A percentile compares a stretch with the other conserved stretches of the same genome.
phyloP scores from a whole-genome alignment of 371 early-diverging fungal genomes.

The Mortierella sp. region DNA sequence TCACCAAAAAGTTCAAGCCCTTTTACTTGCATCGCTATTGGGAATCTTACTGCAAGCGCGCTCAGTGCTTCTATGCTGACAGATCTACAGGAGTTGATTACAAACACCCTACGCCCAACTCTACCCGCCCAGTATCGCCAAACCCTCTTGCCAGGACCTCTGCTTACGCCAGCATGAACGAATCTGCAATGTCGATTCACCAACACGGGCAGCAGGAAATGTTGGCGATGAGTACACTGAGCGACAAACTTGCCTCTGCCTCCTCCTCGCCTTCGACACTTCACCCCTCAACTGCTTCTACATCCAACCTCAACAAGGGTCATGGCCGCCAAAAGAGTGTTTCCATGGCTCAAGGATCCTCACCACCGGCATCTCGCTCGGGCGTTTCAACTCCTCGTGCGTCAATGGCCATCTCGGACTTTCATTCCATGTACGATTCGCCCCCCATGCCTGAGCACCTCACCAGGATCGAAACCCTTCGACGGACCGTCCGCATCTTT shows the following conservation, averaged over 20 bases:
- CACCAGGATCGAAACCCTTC: slow-evolving; percentile 23
- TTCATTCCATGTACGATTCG: slow-evolving; percentile 40
- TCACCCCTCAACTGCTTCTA: slow-evolving; percentile 35
- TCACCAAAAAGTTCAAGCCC: slow-evolving; percentile 55
- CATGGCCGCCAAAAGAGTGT: slow-evolving; percentile 34
- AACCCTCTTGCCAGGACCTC: slow-evolving; percentile 31
- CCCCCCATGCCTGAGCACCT: slow-evolving; percentile 46
- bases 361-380: slow-evolving; percentile 12
- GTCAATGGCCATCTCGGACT: slow-evolving; percentile 44
- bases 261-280: slow-evolving; percentile 18
- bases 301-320: slow-evolving; percentile 7
- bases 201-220: slow-evolving; percentile 43
- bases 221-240: slow-evolving; percentile 29
- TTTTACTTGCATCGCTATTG: slow-evolving; percentile 50
- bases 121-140: slow-evolving; percentile 73
- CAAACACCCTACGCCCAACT: slow-evolving; percentile 33
- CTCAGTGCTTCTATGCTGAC: slow-evolving; percentile 66
- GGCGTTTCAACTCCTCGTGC: slow-evolving; percentile 28
- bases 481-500: slow-evolving; percentile 32
- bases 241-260: slow-evolving; percentile 14
- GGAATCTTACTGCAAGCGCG: slow-evolving; percentile 54
- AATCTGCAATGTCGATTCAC: slow-evolving; percentile 91
- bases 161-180: slow-evolving; percentile 82
- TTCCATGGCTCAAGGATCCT: slow-evolving; percentile 32
- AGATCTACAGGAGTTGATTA: slow-evolving; percentile 87